phyloP scores from a whole-genome alignment of 345 rosid genomes.

The Eucalyptus microcorys region DNA sequence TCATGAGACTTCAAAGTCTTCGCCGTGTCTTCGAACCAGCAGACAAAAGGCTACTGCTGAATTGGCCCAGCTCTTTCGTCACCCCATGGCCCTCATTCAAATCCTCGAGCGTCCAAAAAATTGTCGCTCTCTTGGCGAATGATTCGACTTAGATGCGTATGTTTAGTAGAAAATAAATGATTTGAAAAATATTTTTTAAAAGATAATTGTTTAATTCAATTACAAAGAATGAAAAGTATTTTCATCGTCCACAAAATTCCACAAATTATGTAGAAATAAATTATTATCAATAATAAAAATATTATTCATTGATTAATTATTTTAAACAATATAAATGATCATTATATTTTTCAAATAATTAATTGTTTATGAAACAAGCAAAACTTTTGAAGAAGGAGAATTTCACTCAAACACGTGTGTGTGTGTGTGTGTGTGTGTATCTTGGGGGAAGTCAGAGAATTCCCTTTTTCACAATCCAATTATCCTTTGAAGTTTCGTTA shows the following conservation, averaged over 20 bases:
- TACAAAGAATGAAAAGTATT: no score
- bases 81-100: not conserved
- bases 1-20: not conserved
- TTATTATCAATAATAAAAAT: no score
- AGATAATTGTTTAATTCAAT: no score
- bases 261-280: no score
- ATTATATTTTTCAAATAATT: no score
- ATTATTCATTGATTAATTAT: no score
- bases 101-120: not conserved
- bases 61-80: not conserved
- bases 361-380: no score
- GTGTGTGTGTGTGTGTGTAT: not conserved
- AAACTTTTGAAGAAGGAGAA: not conserved
- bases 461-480: not conserved
- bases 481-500: not conserved
- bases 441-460: not conserved
- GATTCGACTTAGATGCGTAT: not conserved
- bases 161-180: rapidly evolving
- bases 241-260: no score
- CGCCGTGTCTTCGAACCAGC: not conserved
- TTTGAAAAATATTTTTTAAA: no score
- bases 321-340: no score
- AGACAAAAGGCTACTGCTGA: not conserved
- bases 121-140: not conserved
- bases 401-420: not conserved